A percentile compares a stretch with the other conserved stretches of the same genome.
These are phyloP conservation scores for Globisporangium cederbergense DNA, from an alignment of 352 stramenopile species.

Conservation along the genomic window DNA sequence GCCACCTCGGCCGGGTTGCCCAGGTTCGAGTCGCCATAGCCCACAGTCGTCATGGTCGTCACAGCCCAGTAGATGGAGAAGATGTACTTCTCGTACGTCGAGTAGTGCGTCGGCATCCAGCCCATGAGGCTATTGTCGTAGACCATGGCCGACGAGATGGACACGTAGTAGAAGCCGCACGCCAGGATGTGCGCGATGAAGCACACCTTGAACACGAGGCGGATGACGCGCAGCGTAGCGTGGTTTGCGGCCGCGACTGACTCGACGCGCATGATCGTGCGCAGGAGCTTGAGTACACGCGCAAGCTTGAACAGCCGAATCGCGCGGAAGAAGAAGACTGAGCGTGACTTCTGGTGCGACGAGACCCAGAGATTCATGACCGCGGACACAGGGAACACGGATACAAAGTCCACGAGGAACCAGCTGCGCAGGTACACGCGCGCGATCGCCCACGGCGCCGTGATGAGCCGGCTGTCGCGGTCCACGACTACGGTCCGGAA, in stretches of 20 bases:
- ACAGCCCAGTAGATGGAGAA: conserved; percentile 75
- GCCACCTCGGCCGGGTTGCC: conserved; percentile 52
- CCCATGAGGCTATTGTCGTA: conserved; percentile 34
- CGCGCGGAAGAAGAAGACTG: conserved; percentile 56
- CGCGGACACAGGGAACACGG: conserved; percentile 46
- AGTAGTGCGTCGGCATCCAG: conserved; percentile 24
- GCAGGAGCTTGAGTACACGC: conserved; percentile 85
- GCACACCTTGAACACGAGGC: conserved; percentile 53
- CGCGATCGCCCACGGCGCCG: conserved; percentile 24
- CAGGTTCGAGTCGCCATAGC: conserved; percentile 68
- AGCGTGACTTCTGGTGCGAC: conserved; percentile 17
- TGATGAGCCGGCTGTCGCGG: conserved; percentile 31
- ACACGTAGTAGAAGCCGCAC: conserved; percentile 68
- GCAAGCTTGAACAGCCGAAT: conserved; percentile 82
- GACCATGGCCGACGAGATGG: conserved; percentile 23
- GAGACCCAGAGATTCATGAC: conserved; percentile 25
- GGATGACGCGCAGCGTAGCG: conserved; percentile 48
- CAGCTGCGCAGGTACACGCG: conserved; percentile 56
- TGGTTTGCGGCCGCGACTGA: conserved; percentile 48
- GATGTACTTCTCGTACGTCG: conserved; percentile 53
- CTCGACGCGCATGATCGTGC: conserved; percentile 51
- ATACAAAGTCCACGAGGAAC: conserved; percentile 73
- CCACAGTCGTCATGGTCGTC: conserved; percentile 79
- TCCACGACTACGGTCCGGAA: conserved; percentile 45
- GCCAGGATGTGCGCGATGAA: conserved; percentile 61